Evolutionary conservation across 2,329 filamentous ascomycete genomes (phyloP).

Genomic region (Ceratocystis papillata): DNA sequence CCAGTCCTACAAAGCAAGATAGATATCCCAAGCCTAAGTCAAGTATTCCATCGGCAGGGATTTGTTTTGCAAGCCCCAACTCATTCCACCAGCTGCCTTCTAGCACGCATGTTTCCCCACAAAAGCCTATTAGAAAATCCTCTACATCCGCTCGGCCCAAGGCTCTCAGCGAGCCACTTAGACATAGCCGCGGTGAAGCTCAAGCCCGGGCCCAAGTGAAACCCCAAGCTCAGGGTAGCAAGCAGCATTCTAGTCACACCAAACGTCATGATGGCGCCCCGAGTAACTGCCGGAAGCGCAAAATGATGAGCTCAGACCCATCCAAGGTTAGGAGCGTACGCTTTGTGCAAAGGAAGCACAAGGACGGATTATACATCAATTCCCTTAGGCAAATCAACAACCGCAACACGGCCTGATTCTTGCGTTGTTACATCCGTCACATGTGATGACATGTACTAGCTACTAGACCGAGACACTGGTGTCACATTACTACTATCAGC

Average conservation of each 20-base stretch:
- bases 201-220: too few relatives aligned
- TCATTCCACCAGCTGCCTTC: not conserved
- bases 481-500: not conserved
- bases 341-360: conserved; percentile 14
- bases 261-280: not conserved
- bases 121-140: not conserved
- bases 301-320: not conserved
- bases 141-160: not conserved
- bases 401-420: not conserved
- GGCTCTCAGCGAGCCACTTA: not conserved
- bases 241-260: not conserved
- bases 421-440: not conserved
- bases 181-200: not conserved
- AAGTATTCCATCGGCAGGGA: conserved; percentile 1
- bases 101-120: not conserved
- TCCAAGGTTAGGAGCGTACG: conserved; percentile 19
- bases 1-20: not conserved
- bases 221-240: not conserved
- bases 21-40: not conserved
- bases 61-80: not conserved
- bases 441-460: not conserved
- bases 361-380: not conserved
- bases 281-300: conserved; percentile 1
- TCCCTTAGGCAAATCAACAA: conserved; percentile 7
- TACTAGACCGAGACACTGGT: not conserved